Percentiles rank a stretch among this genome's conserved stretches.
phyloP scores from a whole-genome alignment of 2,329 filamentous ascomycete species.

The Alternaria tenuissima region DNA sequence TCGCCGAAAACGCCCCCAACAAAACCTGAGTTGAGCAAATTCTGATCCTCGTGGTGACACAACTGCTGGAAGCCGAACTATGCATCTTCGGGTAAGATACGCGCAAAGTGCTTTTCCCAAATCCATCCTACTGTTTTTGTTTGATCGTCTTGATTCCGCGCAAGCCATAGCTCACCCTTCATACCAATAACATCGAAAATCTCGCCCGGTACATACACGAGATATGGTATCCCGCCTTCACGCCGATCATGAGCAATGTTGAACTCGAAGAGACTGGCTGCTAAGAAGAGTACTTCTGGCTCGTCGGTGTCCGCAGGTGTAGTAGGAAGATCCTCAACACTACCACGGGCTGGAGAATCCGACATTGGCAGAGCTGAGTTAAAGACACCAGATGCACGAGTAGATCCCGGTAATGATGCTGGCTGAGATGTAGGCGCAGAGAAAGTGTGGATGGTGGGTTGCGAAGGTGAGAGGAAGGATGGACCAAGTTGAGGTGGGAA shows the following conservation, averaged over 20 bases:
- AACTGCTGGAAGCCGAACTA: constrained; percentile 13
- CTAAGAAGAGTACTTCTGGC: constrained; percentile 84
- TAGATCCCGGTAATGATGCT: constrained; percentile 37
- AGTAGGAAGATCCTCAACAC: constrained; percentile 33
- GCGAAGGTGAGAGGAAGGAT: constrained; percentile 37
- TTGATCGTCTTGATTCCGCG: constrained; percentile 93
- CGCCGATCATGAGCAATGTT: constrained; percentile 92
- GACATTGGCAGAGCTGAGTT: constrained; percentile 85
- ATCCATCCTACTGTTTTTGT: constrained; percentile 89
- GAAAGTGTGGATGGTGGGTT: constrained; percentile 26
- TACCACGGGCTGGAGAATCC: constrained; percentile 57
- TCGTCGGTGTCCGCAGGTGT: constrained; percentile 60
- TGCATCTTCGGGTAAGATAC: constrained; percentile 50
- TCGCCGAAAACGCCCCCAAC: constrained; percentile 6
- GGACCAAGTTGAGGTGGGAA: constrained; percentile 40
- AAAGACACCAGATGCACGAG: constrained; percentile 78
- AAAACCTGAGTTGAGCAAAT: constrained; percentile 3
- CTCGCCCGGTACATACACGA: constrained; percentile 94
- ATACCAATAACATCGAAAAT: constrained; percentile 79
- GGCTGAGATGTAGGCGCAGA: constrained; percentile 32
- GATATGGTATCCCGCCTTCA: constrained; percentile 93
- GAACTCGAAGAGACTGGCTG: constrained; percentile 94
- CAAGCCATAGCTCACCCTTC: constrained; percentile 97
- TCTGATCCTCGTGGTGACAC: neutral
- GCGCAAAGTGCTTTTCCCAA: constrained; percentile 93